Base-by-base conservation (phyloP, 208 protist genomes). In the Acanthamoeba healyi region DNA sequence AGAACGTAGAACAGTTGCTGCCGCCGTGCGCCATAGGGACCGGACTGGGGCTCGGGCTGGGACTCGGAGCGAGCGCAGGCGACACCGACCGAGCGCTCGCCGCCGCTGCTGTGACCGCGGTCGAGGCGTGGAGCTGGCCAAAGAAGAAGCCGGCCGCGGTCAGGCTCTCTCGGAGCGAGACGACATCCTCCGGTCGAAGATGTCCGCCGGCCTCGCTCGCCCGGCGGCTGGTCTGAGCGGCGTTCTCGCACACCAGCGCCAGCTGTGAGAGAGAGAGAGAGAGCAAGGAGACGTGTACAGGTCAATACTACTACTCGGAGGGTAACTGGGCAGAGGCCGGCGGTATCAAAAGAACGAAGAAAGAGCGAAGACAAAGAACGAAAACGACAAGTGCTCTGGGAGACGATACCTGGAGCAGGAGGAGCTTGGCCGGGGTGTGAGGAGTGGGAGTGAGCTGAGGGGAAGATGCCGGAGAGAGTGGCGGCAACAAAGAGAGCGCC, bases 221-320 rank as follows among this genome's bases (percentile, higher is more conserved):
- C 34, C 70, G 17, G 15, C 70, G 70, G 24, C 70, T 79, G 2
- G 70, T 79, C 36, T 46, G 70, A 2, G 70, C 70, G 3, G 70
- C 70, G 70, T 79, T 79, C 70, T 79, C 70, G 70, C 70, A 79
- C 36, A 79, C 70, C 0, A 79, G 70, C 1, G 70, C 42, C 36
- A 79, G 36, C 70, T 79, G 0, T 10, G 65, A 32, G 29, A 46
- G 5, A 10, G 36, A 79, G 26, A 72, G 63, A 3, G 34, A 3
- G 63, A 72, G 63, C 24, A 19, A 72, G 34, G 2, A 72, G 12
- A n/a, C n/a, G n/a, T n/a, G n/a, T n/a, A n/a, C n/a, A n/a, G n/a
- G n/a, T n/a, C n/a, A n/a, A n/a, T n/a, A n/a, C n/a, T n/a, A n/a
- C n/a, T n/a, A n/a, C n/a, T n/a, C n/a, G n/a, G n/a, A n/a, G n/a